Evolutionary conservation across 2,329 filamentous ascomycete species (phyloP).

Genomic region (Beauveria asiatica): DNA sequence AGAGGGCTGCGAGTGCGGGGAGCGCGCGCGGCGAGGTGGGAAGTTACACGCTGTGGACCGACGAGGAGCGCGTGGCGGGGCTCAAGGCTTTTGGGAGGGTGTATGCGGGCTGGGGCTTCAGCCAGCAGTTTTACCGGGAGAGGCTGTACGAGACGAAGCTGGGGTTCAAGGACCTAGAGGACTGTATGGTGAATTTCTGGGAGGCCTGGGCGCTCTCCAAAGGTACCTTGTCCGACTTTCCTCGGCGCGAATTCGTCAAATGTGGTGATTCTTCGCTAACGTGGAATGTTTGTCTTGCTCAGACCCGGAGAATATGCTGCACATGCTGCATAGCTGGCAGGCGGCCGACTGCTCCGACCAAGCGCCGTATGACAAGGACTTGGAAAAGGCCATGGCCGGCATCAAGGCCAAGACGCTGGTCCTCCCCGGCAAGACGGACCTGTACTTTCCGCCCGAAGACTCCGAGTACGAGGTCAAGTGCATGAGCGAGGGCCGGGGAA

Average conservation of each 20-base stretch:
- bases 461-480: conserved; percentile 61
- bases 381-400: conserved; percentile 54
- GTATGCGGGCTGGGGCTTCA: conserved; percentile 77
- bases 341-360: conserved; percentile 61
- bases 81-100: conserved; percentile 65
- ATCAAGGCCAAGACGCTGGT: conserved; percentile 69
- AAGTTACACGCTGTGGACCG: conserved; percentile 26
- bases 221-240: conserved; percentile 9
- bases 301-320: conserved; percentile 66
- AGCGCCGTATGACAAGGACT: conserved; percentile 58
- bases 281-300: too few species aligned
- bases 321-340: conserved; percentile 75
- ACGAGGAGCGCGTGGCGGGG: conserved; percentile 30
- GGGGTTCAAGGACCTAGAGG: conserved; percentile 59
- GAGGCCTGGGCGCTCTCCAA: conserved; percentile 65
- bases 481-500: conserved; percentile 27
- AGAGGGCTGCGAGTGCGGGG: conserved; percentile 42
- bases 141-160: conserved; percentile 57
- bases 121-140: conserved; percentile 68
- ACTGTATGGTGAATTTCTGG: conserved; percentile 70
- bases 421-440: conserved; percentile 62
- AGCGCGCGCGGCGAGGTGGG: conserved; percentile 22
- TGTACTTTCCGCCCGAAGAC: conserved; percentile 77
- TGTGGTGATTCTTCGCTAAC: too few species aligned
- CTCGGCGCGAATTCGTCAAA: too few species aligned